These are phyloP conservation scores for Chenopodium quinoa DNA, from an alignment of 148 eudicot species.

Conservation along the genomic window DNA sequence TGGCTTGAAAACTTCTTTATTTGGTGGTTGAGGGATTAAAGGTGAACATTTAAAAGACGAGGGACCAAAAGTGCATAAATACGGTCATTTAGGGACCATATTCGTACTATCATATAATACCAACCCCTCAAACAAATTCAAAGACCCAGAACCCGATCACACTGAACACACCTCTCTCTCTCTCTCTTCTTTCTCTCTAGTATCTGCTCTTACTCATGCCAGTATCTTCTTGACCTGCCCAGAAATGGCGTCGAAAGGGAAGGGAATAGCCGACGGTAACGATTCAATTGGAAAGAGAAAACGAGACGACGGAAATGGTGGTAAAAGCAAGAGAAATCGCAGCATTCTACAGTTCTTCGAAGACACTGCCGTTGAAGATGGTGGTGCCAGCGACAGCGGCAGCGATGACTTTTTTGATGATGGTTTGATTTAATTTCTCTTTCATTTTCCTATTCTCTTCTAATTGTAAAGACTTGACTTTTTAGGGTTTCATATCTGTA, in stretches of 20 bases:
- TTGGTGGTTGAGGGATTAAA: no score
- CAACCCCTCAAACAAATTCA: no score
- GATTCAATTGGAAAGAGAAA: slow-evolving; percentile 37
- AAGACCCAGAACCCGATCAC: no score
- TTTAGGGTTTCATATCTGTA: slow-evolving; percentile 6
- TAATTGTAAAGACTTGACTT: not conserved
- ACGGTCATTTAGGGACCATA: no score
- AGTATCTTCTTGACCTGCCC: not conserved
- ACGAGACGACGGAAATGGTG: slow-evolving; percentile 38
- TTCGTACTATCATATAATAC: no score
- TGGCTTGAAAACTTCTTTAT: no score
- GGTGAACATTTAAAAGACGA: no score
- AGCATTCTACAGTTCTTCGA: slow-evolving; percentile 64
- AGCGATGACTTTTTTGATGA: slow-evolving; percentile 38
- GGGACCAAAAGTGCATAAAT: no score
- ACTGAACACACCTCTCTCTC: not conserved
- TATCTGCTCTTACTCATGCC: not conserved
- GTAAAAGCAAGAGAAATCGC: slow-evolving; percentile 41
- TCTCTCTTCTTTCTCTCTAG: not conserved
- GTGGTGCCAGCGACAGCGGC: slow-evolving; percentile 29
- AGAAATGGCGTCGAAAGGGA: slow-evolving; percentile 63
- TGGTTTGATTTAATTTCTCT: slow-evolving; percentile 22
- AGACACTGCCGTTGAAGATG: slow-evolving; percentile 48
- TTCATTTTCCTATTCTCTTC: not conserved
- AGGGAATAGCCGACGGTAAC: slow-evolving; percentile 41